Evolutionary conservation across 2,329 filamentous ascomycete species (phyloP).

Genomic region (Neurospora crassa): DNA sequence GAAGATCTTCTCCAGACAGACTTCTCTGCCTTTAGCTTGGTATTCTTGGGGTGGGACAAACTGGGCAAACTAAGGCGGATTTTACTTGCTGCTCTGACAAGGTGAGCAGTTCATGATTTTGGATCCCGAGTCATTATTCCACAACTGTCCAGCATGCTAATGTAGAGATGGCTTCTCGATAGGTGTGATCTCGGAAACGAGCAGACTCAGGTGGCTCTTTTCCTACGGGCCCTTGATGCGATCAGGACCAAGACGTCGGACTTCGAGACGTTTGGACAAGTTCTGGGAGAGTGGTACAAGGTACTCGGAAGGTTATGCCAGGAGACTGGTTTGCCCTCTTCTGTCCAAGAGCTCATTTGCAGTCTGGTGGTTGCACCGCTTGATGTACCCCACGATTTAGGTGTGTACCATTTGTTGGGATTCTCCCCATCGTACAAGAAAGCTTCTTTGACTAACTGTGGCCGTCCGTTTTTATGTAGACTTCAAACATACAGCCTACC

Average conservation of each 20-base stretch:
- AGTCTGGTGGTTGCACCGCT: slow-evolving; percentile 24
- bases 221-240: neutral
- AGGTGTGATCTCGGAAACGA: neutral
- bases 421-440: neutral
- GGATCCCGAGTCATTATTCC: neutral
- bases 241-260: neutral
- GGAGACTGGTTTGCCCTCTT: slow-evolving; percentile 10
- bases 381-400: slow-evolving; percentile 3
- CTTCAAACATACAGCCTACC: slow-evolving; percentile 21
- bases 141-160: neutral
- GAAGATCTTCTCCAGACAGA: slow-evolving; percentile 30
- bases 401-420: slow-evolving; percentile 7
- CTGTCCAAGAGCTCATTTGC: slow-evolving; percentile 18
- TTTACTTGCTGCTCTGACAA: slow-evolving; percentile 26
- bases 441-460: slow-evolving; percentile 11
- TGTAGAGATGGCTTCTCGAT: neutral
- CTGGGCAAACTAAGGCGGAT: slow-evolving; percentile 27
- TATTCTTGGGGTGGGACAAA: slow-evolving; percentile 21
- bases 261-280: slow-evolving; percentile 15
- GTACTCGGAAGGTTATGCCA: slow-evolving; percentile 29
- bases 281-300: slow-evolving; percentile 29
- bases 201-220: slow-evolving; percentile 16
- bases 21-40: slow-evolving; percentile 26
- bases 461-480: slow-evolving; percentile 1
- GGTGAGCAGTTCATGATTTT: slow-evolving; percentile 10